Evolutionary conservation across 1,284 basidiomycete genomes (phyloP).

Genomic region (Austropuccinia psidii): DNA sequence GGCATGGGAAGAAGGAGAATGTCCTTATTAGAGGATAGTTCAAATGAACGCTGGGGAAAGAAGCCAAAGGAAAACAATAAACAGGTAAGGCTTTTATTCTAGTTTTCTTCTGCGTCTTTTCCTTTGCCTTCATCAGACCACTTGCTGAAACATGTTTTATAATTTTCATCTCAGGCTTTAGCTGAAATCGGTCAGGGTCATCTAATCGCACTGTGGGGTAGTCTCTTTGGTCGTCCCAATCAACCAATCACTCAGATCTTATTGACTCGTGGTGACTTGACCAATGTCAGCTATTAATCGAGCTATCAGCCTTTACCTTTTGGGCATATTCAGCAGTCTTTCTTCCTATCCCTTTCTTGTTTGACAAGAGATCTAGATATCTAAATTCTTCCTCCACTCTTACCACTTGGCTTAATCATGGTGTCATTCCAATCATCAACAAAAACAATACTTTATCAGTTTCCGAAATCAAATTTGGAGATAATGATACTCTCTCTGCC

Average conservation of each 20-base stretch:
- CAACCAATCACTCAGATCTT: slow-evolving; percentile 94
- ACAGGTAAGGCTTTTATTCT: slow-evolving; percentile 56
- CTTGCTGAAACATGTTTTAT: neutral
- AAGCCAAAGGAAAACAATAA: slow-evolving; percentile 79
- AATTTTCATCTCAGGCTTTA: too few species aligned
- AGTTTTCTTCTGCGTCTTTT: neutral
- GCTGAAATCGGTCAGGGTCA: slow-evolving; percentile 95
- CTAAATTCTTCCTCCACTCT: slow-evolving; percentile 90
- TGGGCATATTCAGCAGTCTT: slow-evolving; percentile 1
- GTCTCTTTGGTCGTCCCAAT: slow-evolving; percentile 82
- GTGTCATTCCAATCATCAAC: slow-evolving; percentile 88
- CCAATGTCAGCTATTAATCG: slow-evolving; percentile 62
- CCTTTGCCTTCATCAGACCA: neutral
- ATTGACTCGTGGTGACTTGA: slow-evolving; percentile 88
- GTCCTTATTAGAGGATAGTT: slow-evolving; percentile 45
- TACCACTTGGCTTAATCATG: slow-evolving; percentile 75
- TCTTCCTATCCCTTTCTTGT: slow-evolving; percentile 1
- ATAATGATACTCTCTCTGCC: slow-evolving; percentile 95
- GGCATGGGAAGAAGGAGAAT: slow-evolving; percentile 88
- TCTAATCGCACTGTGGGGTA: slow-evolving; percentile 93
- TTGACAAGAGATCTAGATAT: slow-evolving; percentile 72
- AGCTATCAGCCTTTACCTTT: neutral
- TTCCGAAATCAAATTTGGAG: slow-evolving; percentile 94
- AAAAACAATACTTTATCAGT: slow-evolving; percentile 78
- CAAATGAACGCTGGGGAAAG: slow-evolving; percentile 55